A percentile compares a stretch with the other conserved stretches of the same genome.
Conservation (phyloP, 352 stramenopile genomes). For the Pythium diclinum region DNA sequence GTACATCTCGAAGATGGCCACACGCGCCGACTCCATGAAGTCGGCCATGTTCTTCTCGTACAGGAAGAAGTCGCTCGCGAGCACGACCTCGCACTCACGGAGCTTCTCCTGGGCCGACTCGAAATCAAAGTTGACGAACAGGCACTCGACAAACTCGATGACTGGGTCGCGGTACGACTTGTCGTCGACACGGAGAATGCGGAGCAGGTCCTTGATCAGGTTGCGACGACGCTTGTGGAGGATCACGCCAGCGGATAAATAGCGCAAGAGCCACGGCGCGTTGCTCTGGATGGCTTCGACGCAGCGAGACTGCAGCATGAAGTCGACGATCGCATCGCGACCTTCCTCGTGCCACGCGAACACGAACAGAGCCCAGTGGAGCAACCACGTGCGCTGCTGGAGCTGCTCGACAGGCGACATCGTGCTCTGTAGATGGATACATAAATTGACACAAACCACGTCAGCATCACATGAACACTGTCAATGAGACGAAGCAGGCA, state of each 20-base stretch:
- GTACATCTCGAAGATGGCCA: conserved; percentile 99
- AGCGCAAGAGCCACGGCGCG: conserved; percentile 96
- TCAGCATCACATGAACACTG: background rate
- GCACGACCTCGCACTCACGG: conserved; percentile 92
- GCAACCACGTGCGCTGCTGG: conserved; percentile 96
- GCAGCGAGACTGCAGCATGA: conserved; percentile 92
- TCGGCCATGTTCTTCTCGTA: conserved; percentile 94
- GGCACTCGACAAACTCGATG: conserved; percentile 95
- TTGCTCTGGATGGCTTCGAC: conserved; percentile 99
- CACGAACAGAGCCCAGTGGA: conserved; percentile 98
- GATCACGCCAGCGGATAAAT: conserved; percentile 96
- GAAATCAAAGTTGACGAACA: conserved; percentile 99
- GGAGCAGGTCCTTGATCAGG: conserved; percentile 95
- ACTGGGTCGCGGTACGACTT: conserved; percentile 82
- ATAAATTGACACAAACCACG: background rate
- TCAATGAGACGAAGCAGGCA: background rate
- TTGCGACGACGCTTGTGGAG: conserved; percentile 94
- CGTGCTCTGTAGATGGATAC: conserved; percentile 33
- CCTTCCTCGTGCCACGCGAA: conserved; percentile 92
- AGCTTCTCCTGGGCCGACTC: conserved; percentile 94
- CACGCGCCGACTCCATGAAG: conserved; percentile 97
- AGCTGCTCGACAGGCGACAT: conserved; percentile 92
- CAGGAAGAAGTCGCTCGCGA: conserved; percentile 98
- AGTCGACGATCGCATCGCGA: conserved; percentile 95
- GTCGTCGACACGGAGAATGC: conserved; percentile 91